These are phyloP conservation scores for Pythium volutum DNA, from an alignment of 352 stramenopile genomes.

Conservation along the genomic window DNA sequence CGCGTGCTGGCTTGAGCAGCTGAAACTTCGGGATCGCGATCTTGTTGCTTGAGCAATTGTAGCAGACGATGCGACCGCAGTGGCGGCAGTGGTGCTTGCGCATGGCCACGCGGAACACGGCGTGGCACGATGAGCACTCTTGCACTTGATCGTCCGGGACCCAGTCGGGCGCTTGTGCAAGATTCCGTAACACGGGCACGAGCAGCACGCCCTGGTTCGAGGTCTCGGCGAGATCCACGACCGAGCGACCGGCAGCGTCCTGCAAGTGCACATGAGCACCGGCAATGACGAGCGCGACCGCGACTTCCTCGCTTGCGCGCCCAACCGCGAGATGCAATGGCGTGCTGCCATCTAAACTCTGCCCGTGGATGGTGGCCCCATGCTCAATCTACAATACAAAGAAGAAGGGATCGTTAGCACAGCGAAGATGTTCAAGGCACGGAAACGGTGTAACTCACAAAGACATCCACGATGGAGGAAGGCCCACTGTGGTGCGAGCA, in stretches of 20 bases:
- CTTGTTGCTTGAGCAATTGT: constrained; percentile 85
- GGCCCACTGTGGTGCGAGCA: constrained; percentile 77
- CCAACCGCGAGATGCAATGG: constrained; percentile 77
- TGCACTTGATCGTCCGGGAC: constrained; percentile 64
- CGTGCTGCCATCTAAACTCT: constrained; percentile 85
- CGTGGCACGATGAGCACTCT: constrained; percentile 74
- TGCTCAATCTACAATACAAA: constrained; percentile 64
- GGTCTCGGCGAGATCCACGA: constrained; percentile 80
- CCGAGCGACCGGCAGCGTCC: constrained; percentile 75
- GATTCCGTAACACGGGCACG: constrained; percentile 77
- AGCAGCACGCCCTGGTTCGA: constrained; percentile 80
- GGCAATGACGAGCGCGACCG: constrained; percentile 66
- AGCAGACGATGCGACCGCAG: constrained; percentile 80
- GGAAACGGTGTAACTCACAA: constrained; percentile 50
- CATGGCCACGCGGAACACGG: constrained; percentile 76
- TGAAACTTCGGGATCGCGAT: constrained; percentile 86
- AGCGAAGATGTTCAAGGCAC: background rate
- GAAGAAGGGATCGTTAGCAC: background rate
- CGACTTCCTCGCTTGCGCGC: constrained; percentile 65
- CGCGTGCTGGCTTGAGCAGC: constrained; percentile 56
- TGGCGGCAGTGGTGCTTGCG: constrained; percentile 83
- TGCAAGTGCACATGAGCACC: constrained; percentile 77
- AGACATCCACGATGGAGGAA: constrained; percentile 65
- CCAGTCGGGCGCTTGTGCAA: constrained; percentile 57
- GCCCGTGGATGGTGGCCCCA: constrained; percentile 66